phyloP scores from a whole-genome alignment of 495 filamentous ascomycete species.

The Polyplosphaeria fusca region DNA sequence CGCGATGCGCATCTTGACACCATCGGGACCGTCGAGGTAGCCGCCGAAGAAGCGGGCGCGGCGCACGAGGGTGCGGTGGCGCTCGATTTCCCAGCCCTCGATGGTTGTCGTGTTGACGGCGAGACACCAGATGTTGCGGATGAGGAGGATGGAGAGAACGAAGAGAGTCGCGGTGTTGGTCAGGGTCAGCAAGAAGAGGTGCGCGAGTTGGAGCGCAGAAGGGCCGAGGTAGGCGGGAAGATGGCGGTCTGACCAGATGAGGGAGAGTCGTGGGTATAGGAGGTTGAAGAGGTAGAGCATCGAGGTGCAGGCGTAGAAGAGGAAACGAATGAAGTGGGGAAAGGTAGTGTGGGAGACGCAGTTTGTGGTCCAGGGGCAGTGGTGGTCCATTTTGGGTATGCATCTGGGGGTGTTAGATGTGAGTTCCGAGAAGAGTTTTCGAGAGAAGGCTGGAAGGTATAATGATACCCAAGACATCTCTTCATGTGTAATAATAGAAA shows the following conservation, averaged over 20 bases:
- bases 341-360: conserved; percentile 90
- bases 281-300: conserved; percentile 62
- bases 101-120: conserved; percentile 75
- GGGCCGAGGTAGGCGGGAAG: conserved; percentile 84
- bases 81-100: conserved; percentile 87
- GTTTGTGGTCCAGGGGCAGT: conserved; percentile 94
- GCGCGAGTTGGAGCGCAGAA: conserved; percentile 55
- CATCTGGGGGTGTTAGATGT: no score
- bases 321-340: conserved; percentile 85
- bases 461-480: no score
- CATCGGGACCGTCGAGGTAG: conserved; percentile 59
- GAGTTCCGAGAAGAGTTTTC: no score
- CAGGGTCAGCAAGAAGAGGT: conserved; percentile 63
- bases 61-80: conserved; percentile 71
- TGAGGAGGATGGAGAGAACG: conserved; percentile 62
- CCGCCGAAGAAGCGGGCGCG: conserved; percentile 57
- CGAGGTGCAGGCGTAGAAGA: conserved; percentile 69
- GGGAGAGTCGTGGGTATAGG: conserved; percentile 55
- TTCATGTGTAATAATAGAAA: no score
- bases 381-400: conserved; percentile 97
- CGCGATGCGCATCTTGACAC: conserved; percentile 52
- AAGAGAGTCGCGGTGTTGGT: conserved; percentile 62
- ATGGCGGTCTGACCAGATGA: conserved; percentile 63
- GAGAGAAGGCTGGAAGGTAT: no score
- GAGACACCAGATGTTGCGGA: conserved; percentile 57